Evolutionary conservation across 371 early-diverging fungal species (phyloP).

Genomic region (Apophysomyces elegans): DNA sequence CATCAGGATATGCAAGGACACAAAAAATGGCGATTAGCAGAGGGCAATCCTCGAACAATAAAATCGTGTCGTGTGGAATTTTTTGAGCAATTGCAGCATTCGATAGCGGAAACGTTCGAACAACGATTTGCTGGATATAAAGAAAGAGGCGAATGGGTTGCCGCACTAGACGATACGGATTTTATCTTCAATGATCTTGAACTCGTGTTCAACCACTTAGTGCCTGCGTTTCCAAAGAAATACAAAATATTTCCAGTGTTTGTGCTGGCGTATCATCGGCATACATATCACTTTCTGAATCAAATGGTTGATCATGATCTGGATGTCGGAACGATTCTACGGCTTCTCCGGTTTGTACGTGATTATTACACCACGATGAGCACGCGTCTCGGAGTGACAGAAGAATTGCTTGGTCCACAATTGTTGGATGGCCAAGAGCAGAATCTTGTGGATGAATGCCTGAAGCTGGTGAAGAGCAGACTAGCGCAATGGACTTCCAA

Average conservation of each 20-base stretch:
- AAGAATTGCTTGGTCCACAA: conserved; percentile 90
- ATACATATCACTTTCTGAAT: conserved; percentile 79
- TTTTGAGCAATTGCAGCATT: conserved; percentile 75
- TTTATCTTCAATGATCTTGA: conserved; percentile 90
- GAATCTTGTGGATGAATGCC: conserved; percentile 82
- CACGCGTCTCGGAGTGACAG: conserved; percentile 82
- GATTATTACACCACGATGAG: conserved; percentile 92
- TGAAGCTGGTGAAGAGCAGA: conserved; percentile 84
- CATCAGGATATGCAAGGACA: conserved; percentile 61
- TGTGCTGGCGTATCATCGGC: conserved; percentile 92
- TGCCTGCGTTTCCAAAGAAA: conserved; percentile 85
- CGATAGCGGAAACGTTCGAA: conserved; percentile 65
- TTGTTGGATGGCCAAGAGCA: conserved; percentile 93
- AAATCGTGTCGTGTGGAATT: conserved; percentile 81
- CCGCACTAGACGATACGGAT: conserved; percentile 68
- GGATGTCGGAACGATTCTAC: conserved; percentile 81
- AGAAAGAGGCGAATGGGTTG: conserved; percentile 55
- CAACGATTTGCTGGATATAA: conserved; percentile 54
- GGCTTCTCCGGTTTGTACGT: conserved; percentile 84
- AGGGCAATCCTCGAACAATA: conserved; percentile 64
- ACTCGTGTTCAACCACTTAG: conserved; percentile 84
- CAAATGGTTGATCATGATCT: conserved; percentile 74
- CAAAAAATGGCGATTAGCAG: conserved; percentile 58
- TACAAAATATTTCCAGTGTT: conserved; percentile 93
- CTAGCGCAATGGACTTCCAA: conserved; percentile 92